These are phyloP conservation scores for Sclerotinia minor DNA, from an alignment of 2,329 filamentous ascomycete species.

Conservation along the genomic window DNA sequence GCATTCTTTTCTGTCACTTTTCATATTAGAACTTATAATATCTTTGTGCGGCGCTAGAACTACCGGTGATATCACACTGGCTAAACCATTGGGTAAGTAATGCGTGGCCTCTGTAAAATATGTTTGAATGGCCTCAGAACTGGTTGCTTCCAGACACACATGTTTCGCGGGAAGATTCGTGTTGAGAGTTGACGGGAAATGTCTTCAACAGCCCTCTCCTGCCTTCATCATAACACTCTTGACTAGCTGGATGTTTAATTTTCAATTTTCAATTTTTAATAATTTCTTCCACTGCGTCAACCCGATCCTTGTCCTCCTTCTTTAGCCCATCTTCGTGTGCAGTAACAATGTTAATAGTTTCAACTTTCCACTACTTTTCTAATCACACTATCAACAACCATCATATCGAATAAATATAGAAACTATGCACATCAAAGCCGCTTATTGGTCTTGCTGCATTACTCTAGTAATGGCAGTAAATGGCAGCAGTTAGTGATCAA, in stretches of 20 bases:
- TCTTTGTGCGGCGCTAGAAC: neutral
- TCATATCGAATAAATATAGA: neutral
- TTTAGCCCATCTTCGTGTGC: neutral
- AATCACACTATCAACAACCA: neutral
- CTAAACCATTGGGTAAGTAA: neutral
- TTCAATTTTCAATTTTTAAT: neutral
- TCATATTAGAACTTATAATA: neutral
- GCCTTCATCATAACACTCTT: neutral
- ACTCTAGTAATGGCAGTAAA: constrained; percentile 48
- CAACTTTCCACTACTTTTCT: neutral
- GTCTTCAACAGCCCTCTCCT: neutral
- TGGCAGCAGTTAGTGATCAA: constrained; percentile 46
- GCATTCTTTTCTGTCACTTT: neutral
- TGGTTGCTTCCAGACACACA: neutral
- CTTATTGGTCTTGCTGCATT: constrained; percentile 46
- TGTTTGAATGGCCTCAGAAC: neutral
- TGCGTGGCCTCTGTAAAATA: neutral
- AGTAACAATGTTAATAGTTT: neutral
- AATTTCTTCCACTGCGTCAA: neutral
- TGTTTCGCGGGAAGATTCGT: neutral
- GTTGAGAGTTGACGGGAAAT: neutral
- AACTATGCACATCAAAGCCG: constrained; percentile 48
- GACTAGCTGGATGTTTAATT: neutral
- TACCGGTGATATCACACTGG: neutral
- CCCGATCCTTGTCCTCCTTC: neutral